These are phyloP conservation scores for Hypericum androsaemum DNA, from an alignment of 345 rosid genomes.

Conservation along the genomic window DNA sequence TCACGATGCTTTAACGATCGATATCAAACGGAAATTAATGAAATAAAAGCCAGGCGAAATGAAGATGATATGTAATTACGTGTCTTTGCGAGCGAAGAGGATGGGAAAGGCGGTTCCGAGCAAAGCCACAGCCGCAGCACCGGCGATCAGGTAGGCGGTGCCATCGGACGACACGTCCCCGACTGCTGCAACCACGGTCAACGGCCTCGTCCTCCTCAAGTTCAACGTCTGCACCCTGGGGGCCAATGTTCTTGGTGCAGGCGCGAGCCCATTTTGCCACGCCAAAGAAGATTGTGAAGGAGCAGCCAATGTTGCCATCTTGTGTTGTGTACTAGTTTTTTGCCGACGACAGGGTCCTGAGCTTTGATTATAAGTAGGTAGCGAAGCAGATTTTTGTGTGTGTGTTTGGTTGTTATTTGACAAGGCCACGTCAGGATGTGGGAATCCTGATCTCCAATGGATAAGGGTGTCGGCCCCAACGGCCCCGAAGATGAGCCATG, in stretches of 20 bases:
- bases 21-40: too few relatives aligned
- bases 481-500: background rate
- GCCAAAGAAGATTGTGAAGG: constrained; percentile 20
- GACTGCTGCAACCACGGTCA: constrained; percentile 60
- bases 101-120: constrained; percentile 87
- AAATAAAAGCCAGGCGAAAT: too few relatives aligned
- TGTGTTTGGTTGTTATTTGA: constrained; percentile 19
- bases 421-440: constrained; percentile 36
- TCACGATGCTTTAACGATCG: too few relatives aligned
- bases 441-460: constrained; percentile 24
- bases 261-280: too few relatives aligned
- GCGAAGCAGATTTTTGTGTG: background rate
- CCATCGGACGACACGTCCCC: constrained; percentile 81
- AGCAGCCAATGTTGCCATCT: constrained; percentile 28
- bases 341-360: background rate
- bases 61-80: constrained; percentile 25
- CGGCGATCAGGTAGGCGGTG: constrained; percentile 51
- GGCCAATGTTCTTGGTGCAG: too few relatives aligned
- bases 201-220: constrained; percentile 27
- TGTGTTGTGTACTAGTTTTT: background rate
- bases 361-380: background rate
- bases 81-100: constrained; percentile 76
- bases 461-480: constrained; percentile 30
- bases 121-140: constrained; percentile 62
- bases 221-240: constrained; percentile 1